These are phyloP conservation scores for Endotrypanum monterogeii DNA, from an alignment of 208 protist genomes.

Conservation along the genomic window DNA sequence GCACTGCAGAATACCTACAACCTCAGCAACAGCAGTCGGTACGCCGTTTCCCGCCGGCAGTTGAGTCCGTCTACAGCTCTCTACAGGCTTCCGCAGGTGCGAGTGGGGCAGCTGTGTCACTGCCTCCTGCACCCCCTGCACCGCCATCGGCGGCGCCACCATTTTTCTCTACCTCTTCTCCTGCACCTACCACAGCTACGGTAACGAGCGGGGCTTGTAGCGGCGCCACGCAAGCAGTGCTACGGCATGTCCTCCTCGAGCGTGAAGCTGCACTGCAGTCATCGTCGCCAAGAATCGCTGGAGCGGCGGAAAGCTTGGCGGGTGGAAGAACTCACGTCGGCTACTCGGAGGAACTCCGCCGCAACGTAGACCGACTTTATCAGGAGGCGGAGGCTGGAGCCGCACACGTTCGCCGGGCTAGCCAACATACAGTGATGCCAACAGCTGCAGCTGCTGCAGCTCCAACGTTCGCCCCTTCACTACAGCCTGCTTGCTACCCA, in stretches of 20 bases:
- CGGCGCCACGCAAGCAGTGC: constrained; percentile 23
- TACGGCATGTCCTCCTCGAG: constrained; percentile 24
- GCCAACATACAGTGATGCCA: not conserved
- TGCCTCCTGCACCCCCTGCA: not conserved
- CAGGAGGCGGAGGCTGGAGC: constrained; percentile 34
- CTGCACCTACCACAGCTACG: constrained; percentile 1
- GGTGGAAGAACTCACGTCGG: not conserved
- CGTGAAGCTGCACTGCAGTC: constrained; percentile 21
- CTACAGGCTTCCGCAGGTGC: constrained; percentile 13
- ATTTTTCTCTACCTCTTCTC: not conserved
- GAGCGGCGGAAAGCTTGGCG: not conserved
- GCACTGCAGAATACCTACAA: not conserved
- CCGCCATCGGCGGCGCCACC: constrained; percentile 9
- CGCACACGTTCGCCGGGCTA: constrained; percentile 10
- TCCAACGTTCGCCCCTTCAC: not conserved
- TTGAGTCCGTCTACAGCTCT: constrained; percentile 23
- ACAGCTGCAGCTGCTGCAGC: constrained; percentile 2
- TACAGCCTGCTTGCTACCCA: not conserved
- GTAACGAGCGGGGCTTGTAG: constrained; percentile 1
- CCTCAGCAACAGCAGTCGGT: constrained; percentile 2
- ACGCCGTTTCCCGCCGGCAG: constrained; percentile 20
- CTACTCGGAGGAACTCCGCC: constrained; percentile 21
- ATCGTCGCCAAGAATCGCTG: not conserved
- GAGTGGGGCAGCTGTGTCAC: constrained; percentile 2
- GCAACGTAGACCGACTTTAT: constrained; percentile 38